A percentile compares a stretch with the other conserved stretches of the same genome.
Evolutionary conservation across 768 basidiomycete species (phyloP).

Genomic region (Trametes gibbosa): DNA sequence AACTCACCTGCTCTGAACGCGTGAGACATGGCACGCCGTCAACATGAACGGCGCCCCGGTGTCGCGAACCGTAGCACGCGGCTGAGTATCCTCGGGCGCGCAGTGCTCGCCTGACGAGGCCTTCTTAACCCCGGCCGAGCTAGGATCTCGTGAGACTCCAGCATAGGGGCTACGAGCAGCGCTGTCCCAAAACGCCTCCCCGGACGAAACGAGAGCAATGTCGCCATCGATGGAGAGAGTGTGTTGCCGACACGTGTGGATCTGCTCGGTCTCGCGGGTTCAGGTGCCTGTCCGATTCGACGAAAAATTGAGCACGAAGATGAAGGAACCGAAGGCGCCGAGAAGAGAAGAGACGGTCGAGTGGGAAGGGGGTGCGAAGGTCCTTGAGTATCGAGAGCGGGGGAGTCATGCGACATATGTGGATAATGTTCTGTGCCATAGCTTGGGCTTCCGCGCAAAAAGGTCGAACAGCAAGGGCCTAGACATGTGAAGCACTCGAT

Average conservation of each 20-base stretch:
- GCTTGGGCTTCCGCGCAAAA: not conserved
- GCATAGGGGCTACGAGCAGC: not conserved
- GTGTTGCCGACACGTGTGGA: not conserved
- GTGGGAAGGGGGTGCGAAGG: not conserved
- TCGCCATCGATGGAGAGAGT: conserved; percentile 5
- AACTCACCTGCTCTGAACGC: not conserved
- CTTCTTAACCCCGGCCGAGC: not conserved
- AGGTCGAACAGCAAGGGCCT: conserved; percentile 1
- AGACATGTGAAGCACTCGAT: not conserved
- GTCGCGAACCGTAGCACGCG: not conserved
- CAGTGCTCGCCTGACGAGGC: not conserved
- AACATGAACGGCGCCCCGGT: not conserved
- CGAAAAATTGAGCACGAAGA: not conserved
- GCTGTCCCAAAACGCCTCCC: not conserved
- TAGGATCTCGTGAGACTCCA: not conserved
- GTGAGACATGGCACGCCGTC: not conserved
- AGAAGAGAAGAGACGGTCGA: conserved; percentile 10
- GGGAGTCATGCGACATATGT: conserved; percentile 6
- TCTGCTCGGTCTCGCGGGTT: not conserved
- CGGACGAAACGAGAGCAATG: not conserved
- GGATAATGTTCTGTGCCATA: conserved; percentile 11
- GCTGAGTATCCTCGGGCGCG: not conserved
- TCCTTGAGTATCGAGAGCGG: not conserved
- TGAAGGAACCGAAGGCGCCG: conserved; percentile 2
- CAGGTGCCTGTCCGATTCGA: conserved; percentile 3